phyloP scores from a whole-genome alignment of 2,329 filamentous ascomycete species.

The Colletotrichum orbiculare region DNA sequence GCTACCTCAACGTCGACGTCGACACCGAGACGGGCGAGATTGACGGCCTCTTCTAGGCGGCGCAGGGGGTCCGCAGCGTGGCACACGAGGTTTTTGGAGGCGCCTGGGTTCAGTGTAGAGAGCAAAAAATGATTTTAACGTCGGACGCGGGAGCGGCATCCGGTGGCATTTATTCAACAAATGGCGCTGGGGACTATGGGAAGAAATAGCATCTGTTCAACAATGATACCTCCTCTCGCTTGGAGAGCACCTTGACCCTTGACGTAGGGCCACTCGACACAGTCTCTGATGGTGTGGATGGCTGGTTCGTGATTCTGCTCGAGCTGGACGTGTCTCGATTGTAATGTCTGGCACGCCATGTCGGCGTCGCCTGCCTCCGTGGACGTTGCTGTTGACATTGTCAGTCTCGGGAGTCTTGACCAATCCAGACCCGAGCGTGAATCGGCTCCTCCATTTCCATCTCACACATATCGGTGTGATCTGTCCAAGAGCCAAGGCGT shows the following conservation, averaged over 20 bases:
- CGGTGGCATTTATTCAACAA: constrained; percentile 39
- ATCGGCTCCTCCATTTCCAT: no score
- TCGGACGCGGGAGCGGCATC: constrained; percentile 23
- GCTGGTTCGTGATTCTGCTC: no score
- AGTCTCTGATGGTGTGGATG: no score
- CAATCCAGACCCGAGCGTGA: no score
- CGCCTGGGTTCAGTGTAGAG: neutral
- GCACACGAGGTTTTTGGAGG: neutral
- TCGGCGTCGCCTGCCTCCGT: no score
- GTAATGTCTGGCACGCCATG: no score
- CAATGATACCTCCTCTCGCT: constrained; percentile 38
- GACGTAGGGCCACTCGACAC: no score
- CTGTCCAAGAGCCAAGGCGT: no score
- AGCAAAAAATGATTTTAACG: constrained; percentile 7
- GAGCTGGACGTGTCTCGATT: no score
- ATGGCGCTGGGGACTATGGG: constrained; percentile 37
- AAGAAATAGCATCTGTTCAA: constrained; percentile 38
- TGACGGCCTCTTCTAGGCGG: constrained; percentile 83
- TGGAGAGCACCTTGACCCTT: constrained; percentile 9
- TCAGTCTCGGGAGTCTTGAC: no score
- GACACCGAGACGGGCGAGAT: constrained; percentile 87
- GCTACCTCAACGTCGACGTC: constrained; percentile 93
- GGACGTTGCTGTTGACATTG: no score
- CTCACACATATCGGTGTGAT: no score
- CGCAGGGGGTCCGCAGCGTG: neutral